Evolutionary conservation across 352 stramenopile species (phyloP).

Genomic region (Pythium sukuiense): DNA sequence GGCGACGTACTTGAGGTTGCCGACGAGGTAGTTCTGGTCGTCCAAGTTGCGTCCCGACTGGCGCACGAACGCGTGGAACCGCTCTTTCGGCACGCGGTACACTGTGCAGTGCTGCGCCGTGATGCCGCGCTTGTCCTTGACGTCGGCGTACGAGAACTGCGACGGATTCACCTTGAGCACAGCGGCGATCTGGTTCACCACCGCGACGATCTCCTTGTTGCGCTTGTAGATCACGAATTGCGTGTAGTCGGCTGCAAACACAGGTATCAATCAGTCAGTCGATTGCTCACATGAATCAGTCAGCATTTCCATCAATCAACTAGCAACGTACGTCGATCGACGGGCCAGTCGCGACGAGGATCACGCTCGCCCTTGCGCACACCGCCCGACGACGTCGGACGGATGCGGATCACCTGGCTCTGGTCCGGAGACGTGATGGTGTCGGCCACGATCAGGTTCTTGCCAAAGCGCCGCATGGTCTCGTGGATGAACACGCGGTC

Average conservation of each 20-base stretch:
- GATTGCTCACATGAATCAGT: neutral
- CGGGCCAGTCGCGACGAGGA: slow-evolving; percentile 61
- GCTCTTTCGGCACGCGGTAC: slow-evolving; percentile 72
- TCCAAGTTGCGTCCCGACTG: slow-evolving; percentile 44
- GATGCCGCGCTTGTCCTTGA: slow-evolving; percentile 96
- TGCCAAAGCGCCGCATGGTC: slow-evolving; percentile 82
- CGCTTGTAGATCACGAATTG: slow-evolving; percentile 97
- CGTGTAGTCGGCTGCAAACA: slow-evolving; percentile 85
- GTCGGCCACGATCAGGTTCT: slow-evolving; percentile 80
- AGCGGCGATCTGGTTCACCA: slow-evolving; percentile 77
- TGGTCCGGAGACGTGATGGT: slow-evolving; percentile 85
- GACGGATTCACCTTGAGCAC: slow-evolving; percentile 64
- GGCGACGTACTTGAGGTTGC: slow-evolving; percentile 90
- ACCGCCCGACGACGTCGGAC: slow-evolving; percentile 37
- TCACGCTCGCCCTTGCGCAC: slow-evolving; percentile 59
- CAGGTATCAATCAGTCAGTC: slow-evolving; percentile 24
- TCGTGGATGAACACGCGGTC: slow-evolving; percentile 90
- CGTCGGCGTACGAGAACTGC: slow-evolving; percentile 91
- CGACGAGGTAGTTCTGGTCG: slow-evolving; percentile 85
- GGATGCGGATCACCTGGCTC: slow-evolving; percentile 71
- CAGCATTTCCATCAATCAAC: neutral
- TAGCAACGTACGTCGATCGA: slow-evolving; percentile 58
- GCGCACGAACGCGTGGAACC: slow-evolving; percentile 48
- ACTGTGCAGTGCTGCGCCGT: slow-evolving; percentile 95
- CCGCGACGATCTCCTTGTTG: slow-evolving; percentile 92